Conservation (phyloP, 371 early-diverging fungal genomes). For the Entomophthora muscae region DNA sequence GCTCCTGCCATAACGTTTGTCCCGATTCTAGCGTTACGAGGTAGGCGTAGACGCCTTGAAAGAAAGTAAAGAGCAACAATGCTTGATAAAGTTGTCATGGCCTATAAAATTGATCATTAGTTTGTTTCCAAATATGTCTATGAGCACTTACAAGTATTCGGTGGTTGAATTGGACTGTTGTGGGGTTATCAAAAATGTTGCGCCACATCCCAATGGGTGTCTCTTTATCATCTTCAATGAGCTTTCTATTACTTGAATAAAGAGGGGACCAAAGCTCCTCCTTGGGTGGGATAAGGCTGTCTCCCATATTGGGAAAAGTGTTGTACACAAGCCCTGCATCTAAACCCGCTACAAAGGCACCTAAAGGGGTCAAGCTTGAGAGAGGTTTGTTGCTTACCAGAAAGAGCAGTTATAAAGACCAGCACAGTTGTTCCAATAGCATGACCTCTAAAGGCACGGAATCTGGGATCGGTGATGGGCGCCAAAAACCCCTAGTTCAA, state of each 20-base stretch:
- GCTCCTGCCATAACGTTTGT: slow-evolving; percentile 55
- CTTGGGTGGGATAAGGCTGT: slow-evolving; percentile 42
- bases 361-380: too few species aligned
- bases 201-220: slow-evolving; percentile 25
- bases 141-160: slow-evolving; percentile 61
- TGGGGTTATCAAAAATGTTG: slow-evolving; percentile 83
- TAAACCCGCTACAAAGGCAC: slow-evolving; percentile 89
- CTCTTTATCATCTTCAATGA: background rate
- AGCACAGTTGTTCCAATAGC: slow-evolving; percentile 41
- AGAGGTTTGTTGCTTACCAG: slow-evolving; percentile 25
- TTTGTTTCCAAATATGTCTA: too few species aligned
- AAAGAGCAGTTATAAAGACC: slow-evolving; percentile 72
- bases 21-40: slow-evolving; percentile 41
- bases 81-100: slow-evolving; percentile 57
- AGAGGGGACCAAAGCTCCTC: slow-evolving; percentile 44
- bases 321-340: slow-evolving; percentile 94
- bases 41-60: slow-evolving; percentile 50
- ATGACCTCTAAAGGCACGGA: slow-evolving; percentile 35
- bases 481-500: slow-evolving; percentile 14
- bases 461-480: slow-evolving; percentile 27
- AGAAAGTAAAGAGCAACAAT: slow-evolving; percentile 51
- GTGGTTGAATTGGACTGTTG: slow-evolving; percentile 89
- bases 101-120: background rate
- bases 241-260: slow-evolving; percentile 19
- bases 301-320: slow-evolving; percentile 86